Conservation (phyloP, 192 early-diverging fungal species). For the Coemansia sp. region DNA sequence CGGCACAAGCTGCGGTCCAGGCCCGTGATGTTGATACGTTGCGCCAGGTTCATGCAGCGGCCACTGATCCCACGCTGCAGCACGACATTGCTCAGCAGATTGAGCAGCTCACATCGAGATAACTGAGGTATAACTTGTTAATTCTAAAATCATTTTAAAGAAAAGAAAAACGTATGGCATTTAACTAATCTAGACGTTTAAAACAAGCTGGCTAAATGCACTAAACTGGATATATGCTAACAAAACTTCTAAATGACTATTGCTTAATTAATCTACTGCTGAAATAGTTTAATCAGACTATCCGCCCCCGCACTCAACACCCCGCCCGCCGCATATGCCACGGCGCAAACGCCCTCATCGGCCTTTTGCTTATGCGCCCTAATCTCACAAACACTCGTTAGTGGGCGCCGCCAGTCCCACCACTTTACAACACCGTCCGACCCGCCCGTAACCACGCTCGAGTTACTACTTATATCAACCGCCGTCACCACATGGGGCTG, state of each 20-base stretch:
- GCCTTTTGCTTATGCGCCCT: constrained; percentile 33
- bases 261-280: neutral
- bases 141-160: neutral
- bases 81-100: constrained; percentile 41
- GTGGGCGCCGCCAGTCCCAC: constrained; percentile 45
- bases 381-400: constrained; percentile 10
- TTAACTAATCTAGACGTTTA: no score
- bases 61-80: constrained; percentile 23
- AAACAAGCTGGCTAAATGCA: no score
- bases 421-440: constrained; percentile 41
- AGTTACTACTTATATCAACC: neutral
- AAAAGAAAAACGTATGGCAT: no score
- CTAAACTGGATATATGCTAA: no score
- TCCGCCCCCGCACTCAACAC: constrained; percentile 41
- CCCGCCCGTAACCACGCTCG: constrained; percentile 22
- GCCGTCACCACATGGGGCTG: constrained; percentile 6
- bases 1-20: constrained; percentile 63
- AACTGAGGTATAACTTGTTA: neutral
- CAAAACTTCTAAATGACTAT: no score
- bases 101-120: constrained; percentile 19
- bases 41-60: constrained; percentile 46
- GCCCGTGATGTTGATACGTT: constrained; percentile 64
- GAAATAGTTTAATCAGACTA: constrained; percentile 12
- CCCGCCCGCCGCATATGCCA: neutral
- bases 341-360: constrained; percentile 35